Conservation (phyloP, 192 early-diverging fungal genomes). For the Haplosporangium gracile region DNA sequence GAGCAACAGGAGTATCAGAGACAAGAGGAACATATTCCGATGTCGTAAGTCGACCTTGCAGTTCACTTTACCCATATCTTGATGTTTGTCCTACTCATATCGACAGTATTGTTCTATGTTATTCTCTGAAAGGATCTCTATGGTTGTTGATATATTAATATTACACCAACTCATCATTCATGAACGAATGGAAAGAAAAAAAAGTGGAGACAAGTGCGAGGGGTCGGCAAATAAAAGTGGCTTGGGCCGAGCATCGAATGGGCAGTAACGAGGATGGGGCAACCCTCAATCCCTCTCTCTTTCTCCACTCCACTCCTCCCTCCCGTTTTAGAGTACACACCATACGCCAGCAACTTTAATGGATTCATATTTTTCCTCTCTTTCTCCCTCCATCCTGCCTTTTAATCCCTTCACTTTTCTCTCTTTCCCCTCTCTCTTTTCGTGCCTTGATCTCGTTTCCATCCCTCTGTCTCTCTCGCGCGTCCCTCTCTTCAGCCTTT, state of each 20-base stretch:
- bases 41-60: constrained; percentile 24
- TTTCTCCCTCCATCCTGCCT: not conserved
- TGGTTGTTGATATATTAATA: not conserved
- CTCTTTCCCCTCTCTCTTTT: not conserved
- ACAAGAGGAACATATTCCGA: not conserved
- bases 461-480: not conserved
- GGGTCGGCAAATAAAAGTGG: not conserved
- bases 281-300: not conserved
- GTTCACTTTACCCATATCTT: not conserved
- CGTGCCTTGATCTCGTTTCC: not conserved
- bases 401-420: not conserved
- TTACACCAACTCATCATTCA: not conserved
- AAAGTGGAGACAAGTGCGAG: not conserved
- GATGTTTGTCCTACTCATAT: not conserved
- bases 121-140: not conserved
- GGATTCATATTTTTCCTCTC: not conserved
- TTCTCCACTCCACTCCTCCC: not conserved
- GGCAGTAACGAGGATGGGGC: constrained; percentile 1
- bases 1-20: not conserved
- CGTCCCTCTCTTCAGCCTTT: not conserved
- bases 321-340: not conserved
- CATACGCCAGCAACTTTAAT: not conserved
- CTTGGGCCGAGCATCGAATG: constrained; percentile 2
- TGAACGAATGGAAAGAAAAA: not conserved
- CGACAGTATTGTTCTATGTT: not conserved